Percentiles rank a stretch among this genome's conserved stretches.
Evolutionary conservation across 2,329 filamentous ascomycete genomes (phyloP).

Genomic region (Colletotrichum truncatum): DNA sequence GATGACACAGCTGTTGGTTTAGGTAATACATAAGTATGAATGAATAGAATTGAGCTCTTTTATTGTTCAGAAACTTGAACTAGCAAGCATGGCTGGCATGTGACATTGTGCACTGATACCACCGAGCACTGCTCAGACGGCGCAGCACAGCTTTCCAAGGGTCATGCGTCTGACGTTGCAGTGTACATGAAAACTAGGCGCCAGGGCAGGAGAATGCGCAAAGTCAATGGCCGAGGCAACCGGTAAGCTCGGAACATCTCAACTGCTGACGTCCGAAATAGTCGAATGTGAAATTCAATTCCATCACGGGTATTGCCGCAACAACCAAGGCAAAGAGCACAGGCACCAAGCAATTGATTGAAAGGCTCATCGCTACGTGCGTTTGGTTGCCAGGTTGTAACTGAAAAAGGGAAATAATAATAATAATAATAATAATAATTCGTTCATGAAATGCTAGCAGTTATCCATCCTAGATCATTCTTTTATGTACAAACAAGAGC

Average conservation of each 20-base stretch:
- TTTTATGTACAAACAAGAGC: constrained; percentile 25
- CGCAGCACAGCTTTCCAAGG: background rate
- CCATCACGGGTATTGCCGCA: too few species aligned
- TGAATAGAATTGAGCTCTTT: constrained; percentile 25
- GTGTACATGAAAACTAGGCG: background rate
- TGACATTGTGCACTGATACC: background rate
- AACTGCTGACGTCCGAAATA: too few species aligned
- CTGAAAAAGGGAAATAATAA: too few species aligned
- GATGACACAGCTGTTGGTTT: constrained; percentile 23
- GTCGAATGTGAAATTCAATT: background rate
- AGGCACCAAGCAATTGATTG: background rate
- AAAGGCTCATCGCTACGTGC: too few species aligned
- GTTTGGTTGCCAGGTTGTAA: background rate
- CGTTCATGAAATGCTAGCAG: constrained; percentile 22
- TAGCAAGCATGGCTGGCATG: background rate
- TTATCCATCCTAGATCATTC: constrained; percentile 10
- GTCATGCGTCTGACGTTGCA: background rate
- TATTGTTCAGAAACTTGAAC: background rate
- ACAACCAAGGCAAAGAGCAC: too few species aligned
- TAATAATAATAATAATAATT: too few species aligned
- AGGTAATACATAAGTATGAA: constrained; percentile 24
- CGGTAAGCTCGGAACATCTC: background rate
- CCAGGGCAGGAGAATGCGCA: constrained; percentile 7
- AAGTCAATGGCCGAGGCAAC: background rate
- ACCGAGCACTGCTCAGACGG: background rate